Evolutionary conservation across 768 basidiomycete genomes (phyloP).

Genomic region (Amanita subjunquillea): DNA sequence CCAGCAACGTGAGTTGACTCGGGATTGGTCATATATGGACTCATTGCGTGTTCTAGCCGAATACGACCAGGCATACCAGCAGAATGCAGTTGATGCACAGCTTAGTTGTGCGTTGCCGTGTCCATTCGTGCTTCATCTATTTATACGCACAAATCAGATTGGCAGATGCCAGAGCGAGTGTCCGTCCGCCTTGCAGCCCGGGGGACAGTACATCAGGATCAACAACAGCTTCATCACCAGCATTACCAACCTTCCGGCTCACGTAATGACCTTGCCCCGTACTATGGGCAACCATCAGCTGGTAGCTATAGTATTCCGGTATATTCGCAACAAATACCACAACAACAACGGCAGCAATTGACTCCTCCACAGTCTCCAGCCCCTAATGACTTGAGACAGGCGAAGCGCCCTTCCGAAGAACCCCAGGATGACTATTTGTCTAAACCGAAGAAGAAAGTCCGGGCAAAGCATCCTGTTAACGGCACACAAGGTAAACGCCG

Average conservation of each 20-base stretch:
- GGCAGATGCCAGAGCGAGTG: conserved; percentile 42
- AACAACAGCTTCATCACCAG: conserved; percentile 17
- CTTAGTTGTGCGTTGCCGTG: neutral
- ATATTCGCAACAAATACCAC: conserved; percentile 6
- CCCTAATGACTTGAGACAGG: conserved; percentile 2
- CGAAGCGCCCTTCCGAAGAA: conserved; percentile 10
- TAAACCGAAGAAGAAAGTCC: conserved; percentile 19
- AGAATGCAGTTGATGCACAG: conserved; percentile 4
- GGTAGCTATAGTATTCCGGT: neutral
- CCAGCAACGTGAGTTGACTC: conserved; percentile 22
- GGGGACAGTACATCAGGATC: conserved; percentile 20
- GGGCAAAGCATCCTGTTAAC: conserved; percentile 5
- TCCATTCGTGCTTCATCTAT: conserved; percentile 3
- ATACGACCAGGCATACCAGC: conserved; percentile 17
- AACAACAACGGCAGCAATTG: conserved; percentile 12
- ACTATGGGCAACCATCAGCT: conserved; percentile 19
- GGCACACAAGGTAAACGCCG: conserved; percentile 5
- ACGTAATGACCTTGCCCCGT: conserved; percentile 15
- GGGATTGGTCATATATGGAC: neutral
- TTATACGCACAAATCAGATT: conserved; percentile 24
- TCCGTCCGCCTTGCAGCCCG: conserved; percentile 52
- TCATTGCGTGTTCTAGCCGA: conserved; percentile 7
- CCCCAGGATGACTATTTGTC: conserved; percentile 29
- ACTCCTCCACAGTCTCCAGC: conserved; percentile 11
- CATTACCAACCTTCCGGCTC: conserved; percentile 4